Conservation (phyloP, 768 basidiomycete species). For the Hortiboletus campestris region DNA sequence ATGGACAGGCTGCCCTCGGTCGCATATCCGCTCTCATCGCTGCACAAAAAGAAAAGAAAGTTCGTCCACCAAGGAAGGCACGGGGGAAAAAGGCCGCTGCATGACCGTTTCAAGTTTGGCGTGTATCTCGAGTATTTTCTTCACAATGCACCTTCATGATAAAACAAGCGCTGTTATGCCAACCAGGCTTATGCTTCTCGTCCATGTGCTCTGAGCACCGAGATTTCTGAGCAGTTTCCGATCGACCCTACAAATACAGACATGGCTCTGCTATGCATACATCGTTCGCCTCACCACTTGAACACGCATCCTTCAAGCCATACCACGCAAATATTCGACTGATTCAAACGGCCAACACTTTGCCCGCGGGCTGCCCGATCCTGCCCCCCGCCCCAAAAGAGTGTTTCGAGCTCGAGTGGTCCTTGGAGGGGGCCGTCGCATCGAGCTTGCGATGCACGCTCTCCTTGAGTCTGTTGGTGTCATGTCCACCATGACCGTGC, state of each 20-base stretch:
- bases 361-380: slow-evolving; percentile 60
- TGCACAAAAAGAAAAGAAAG: slow-evolving; percentile 70
- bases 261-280: slow-evolving; percentile 7
- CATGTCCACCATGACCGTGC: slow-evolving; percentile 34
- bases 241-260: slow-evolving; percentile 22
- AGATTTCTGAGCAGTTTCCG: slow-evolving; percentile 1
- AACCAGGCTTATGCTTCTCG: not conserved
- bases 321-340: not conserved
- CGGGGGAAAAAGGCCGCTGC: slow-evolving; percentile 61
- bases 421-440: slow-evolving; percentile 48
- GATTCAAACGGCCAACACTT: slow-evolving; percentile 34
- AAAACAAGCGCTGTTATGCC: slow-evolving; percentile 15
- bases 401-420: slow-evolving; percentile 32
- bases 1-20: slow-evolving; percentile 64
- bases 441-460: slow-evolving; percentile 46
- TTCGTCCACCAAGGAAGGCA: slow-evolving; percentile 62
- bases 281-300: not conserved
- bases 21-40: slow-evolving; percentile 71
- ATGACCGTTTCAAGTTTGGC: slow-evolving; percentile 20
- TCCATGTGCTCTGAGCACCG: not conserved
- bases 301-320: not conserved
- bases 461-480: slow-evolving; percentile 48
- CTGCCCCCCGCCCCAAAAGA: slow-evolving; percentile 45
- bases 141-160: slow-evolving; percentile 22
- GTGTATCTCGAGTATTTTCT: slow-evolving; percentile 26